A percentile compares a stretch with the other conserved stretches of the same genome.
phyloP scores from a whole-genome alignment of 495 filamentous ascomycete genomes.

The Penicillium tannophilum region DNA sequence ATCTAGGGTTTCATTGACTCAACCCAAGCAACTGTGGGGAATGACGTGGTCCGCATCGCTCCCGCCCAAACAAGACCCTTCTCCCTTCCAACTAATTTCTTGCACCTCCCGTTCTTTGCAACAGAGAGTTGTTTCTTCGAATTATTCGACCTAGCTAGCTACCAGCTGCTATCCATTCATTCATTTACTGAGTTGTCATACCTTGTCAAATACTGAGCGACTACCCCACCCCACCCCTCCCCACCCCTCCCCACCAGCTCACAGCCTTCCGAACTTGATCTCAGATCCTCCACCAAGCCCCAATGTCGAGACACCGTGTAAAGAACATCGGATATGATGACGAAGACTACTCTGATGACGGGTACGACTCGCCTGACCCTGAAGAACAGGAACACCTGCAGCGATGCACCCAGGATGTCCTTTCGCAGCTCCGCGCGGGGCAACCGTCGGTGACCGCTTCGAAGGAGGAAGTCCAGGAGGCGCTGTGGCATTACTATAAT shows the following conservation, averaged over 20 bases:
- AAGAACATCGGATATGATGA: conserved; percentile 50
- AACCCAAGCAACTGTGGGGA: conserved; percentile 23
- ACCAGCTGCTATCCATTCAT: not conserved
- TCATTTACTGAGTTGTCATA: not conserved
- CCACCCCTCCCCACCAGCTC: conserved; percentile 10
- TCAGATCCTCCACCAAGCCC: conserved; percentile 11
- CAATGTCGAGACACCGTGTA: conserved; percentile 52
- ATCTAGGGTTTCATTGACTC: not conserved
- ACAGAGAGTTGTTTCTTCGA: not conserved
- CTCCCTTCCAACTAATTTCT: not conserved
- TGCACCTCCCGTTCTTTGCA: not conserved
- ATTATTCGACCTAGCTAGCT: not conserved
- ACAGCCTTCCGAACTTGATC: conserved; percentile 3
- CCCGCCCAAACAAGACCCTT: conserved; percentile 8
- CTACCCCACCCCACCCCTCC: conserved; percentile 4
- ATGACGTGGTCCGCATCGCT: conserved; percentile 37
- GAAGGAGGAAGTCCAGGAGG: conserved; percentile 75
- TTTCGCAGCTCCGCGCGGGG: conserved; percentile 41
- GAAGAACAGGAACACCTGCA: conserved; percentile 47
- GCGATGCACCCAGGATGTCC: conserved; percentile 41
- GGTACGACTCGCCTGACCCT: conserved; percentile 46
- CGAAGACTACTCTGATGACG: conserved; percentile 44
- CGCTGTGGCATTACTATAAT: conserved; percentile 94
- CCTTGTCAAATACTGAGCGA: not conserved
- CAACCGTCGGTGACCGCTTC: conserved; percentile 43